These are phyloP conservation scores for Phytopythium delawarense DNA, from an alignment of 352 stramenopile genomes.

Conservation along the genomic window DNA sequence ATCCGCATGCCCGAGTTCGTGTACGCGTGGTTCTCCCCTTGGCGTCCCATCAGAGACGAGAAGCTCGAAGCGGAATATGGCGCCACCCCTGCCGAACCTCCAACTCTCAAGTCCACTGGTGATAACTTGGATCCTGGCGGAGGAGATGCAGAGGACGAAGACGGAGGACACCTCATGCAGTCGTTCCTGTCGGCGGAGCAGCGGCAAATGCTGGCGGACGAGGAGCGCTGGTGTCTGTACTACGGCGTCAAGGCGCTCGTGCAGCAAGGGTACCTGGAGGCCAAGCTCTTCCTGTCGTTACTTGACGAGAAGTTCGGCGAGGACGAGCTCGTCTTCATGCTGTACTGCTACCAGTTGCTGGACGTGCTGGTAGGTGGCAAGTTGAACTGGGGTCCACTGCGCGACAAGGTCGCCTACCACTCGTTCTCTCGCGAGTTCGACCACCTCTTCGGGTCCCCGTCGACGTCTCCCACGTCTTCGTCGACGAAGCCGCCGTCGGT, in stretches of 20 bases:
- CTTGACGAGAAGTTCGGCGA: constrained; percentile 92
- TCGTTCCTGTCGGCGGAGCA: constrained; percentile 21
- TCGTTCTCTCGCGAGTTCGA: constrained; percentile 51
- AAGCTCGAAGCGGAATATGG: constrained; percentile 37
- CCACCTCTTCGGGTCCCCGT: constrained; percentile 11
- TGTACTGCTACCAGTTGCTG: constrained; percentile 86
- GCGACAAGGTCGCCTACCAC: constrained; percentile 50
- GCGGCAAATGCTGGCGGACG: constrained; percentile 65
- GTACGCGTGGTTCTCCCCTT: constrained; percentile 90
- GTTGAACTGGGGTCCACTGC: constrained; percentile 63
- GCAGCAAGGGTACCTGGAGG: constrained; percentile 83
- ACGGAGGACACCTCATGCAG: constrained; percentile 10
- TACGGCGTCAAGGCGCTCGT: constrained; percentile 88
- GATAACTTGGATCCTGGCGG: constrained; percentile 5
- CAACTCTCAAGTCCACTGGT: constrained; percentile 8
- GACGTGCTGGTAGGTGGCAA: constrained; percentile 57
- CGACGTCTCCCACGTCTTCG: background rate
- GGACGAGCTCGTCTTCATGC: constrained; percentile 88
- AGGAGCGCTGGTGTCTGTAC: constrained; percentile 92
- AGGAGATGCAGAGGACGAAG: constrained; percentile 3
- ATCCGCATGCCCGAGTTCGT: constrained; percentile 93
- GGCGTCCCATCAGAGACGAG: constrained; percentile 49
- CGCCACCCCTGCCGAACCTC: background rate
- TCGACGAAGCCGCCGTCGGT: background rate
- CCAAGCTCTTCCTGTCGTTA: constrained; percentile 89